Evolutionary conservation across 768 basidiomycete species (phyloP), one percentile per base, ranked within the genome.

Genomic region (Plicaturopsis crispa): DNA sequence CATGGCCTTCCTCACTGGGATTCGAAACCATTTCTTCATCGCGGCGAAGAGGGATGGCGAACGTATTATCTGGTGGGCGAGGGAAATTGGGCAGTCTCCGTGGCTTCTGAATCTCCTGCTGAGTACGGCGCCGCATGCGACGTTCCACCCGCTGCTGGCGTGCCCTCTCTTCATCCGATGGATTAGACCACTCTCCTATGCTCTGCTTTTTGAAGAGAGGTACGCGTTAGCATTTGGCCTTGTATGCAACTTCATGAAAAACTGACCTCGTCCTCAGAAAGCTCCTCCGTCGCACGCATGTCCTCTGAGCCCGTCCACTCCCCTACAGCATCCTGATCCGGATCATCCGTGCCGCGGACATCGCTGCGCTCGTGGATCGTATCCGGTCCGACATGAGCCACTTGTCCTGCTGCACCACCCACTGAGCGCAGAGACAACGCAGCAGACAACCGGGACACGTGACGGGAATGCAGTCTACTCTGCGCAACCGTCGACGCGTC

Each of bases 291-390:
- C 42, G 64, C 46, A 38, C 67, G 69, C 42, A 77, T 49, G 52
- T 86, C 86, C 53, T 89, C 86, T 28, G 84, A 84, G 12, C 82
- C 87, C 3, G 86, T 89, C 86, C 87, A 88, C 48, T 88, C 86
- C 5, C 66, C 80, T 17, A 76, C 73, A 35, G 63, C 73, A 33
- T 72, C 62, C 18, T 51, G 46, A 21, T 57, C 55, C 4, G 59
- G 35, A 38, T 64, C 64, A 31, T 63, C 63, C 20, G 61, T 49
- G 3, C 46, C 54, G 5, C 56, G 53, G 4, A 43, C 41, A 7
- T 60, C 54, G 39, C 60, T 57, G 17, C 55, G 51, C 18, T 53
- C 48, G 43, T 61, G 57, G 16, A 60, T 24, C 16, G 22, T 4
- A 19, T 5, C 28, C 10, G 36, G 20, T 36, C 60, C 59, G 34